phyloP scores from a whole-genome alignment of 352 stramenopile genomes.

The Albugo laibachii region DNA sequence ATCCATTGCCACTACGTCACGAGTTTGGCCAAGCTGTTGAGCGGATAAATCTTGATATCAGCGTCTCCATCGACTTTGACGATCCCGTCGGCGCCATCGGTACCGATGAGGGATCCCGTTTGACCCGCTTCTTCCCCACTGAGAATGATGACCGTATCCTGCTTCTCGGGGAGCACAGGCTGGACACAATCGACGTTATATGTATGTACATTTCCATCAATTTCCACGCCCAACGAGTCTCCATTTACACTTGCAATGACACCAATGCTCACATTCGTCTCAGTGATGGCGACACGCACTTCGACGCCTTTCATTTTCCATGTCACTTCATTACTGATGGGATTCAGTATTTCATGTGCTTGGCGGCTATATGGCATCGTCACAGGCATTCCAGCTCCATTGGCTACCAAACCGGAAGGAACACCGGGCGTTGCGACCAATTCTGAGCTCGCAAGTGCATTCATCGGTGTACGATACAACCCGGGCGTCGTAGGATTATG shows the following conservation, averaged over 20 bases:
- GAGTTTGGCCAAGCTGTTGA: slow-evolving; percentile 50
- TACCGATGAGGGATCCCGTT: slow-evolving; percentile 69
- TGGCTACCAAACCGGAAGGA: slow-evolving; percentile 49
- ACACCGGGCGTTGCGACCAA: slow-evolving; percentile 39
- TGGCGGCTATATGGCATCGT: slow-evolving; percentile 50
- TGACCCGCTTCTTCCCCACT: slow-evolving; percentile 70
- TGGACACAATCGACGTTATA: slow-evolving; percentile 47
- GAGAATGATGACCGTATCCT: slow-evolving; percentile 75
- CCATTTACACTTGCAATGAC: slow-evolving; percentile 54
- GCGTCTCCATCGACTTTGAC: slow-evolving; percentile 76
- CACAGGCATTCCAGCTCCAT: slow-evolving; percentile 32
- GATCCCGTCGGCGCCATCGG: slow-evolving; percentile 70
- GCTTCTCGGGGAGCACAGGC: slow-evolving; percentile 66
- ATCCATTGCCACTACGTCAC: too few relatives aligned
- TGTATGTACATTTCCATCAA: slow-evolving; percentile 45
- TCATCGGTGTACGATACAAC: slow-evolving; percentile 45
- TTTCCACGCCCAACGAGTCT: slow-evolving; percentile 58
- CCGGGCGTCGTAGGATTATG: slow-evolving; percentile 80
- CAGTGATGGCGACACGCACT: slow-evolving; percentile 46
- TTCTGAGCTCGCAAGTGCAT: slow-evolving; percentile 37
- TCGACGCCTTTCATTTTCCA: slow-evolving; percentile 81
- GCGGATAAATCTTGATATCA: slow-evolving; percentile 81
- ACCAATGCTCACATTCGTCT: slow-evolving; percentile 43
- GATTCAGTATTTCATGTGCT: slow-evolving; percentile 16
- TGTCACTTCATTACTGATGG: slow-evolving; percentile 32